Evolutionary conservation across 2,329 filamentous ascomycete genomes (phyloP).

Genomic region (Chrysoporthe puriensis): DNA sequence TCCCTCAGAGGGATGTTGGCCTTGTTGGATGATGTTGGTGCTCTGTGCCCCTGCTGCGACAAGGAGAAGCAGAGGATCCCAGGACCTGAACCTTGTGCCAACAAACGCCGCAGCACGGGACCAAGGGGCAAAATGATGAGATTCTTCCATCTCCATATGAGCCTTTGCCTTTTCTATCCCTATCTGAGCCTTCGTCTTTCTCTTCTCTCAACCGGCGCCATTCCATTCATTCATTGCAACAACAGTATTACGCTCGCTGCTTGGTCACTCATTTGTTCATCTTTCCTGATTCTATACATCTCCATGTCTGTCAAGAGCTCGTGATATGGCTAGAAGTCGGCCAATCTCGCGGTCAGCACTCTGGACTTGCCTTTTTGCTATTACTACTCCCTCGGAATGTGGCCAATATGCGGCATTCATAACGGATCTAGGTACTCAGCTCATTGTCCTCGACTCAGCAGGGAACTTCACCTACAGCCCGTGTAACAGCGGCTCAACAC

Average conservation of each 20-base stretch:
- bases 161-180: background rate
- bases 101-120: background rate
- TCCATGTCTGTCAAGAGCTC: background rate
- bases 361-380: background rate
- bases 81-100: constrained; percentile 2
- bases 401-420: constrained; percentile 16
- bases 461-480: constrained; percentile 15
- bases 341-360: background rate
- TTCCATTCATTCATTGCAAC: background rate
- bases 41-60: background rate
- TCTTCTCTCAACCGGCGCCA: background rate
- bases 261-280: background rate
- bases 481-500: constrained; percentile 14
- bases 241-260: background rate
- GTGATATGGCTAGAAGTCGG: constrained; percentile 1
- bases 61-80: constrained; percentile 4
- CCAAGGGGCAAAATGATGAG: background rate
- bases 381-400: background rate
- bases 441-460: constrained; percentile 9
- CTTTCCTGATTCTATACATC: background rate
- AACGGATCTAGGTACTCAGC: constrained; percentile 10
- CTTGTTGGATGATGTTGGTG: background rate
- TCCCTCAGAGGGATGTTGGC: background rate
- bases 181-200: background rate
- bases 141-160: background rate